phyloP scores from a whole-genome alignment of 2,329 filamentous ascomycete species.

The Colletotrichum endophyticum region DNA sequence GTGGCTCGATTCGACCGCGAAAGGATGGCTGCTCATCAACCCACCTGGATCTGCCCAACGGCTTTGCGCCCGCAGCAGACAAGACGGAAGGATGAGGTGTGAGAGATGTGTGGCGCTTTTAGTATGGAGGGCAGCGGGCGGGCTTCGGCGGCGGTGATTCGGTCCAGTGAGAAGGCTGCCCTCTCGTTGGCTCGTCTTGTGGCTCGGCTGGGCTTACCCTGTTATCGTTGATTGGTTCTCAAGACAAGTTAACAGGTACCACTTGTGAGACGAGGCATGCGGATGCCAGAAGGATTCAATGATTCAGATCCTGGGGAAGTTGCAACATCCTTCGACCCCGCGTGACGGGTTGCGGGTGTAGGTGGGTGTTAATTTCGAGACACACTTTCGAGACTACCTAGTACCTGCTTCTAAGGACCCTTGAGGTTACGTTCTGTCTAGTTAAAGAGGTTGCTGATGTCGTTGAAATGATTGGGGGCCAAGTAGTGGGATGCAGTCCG shows the following conservation, averaged over 20 bases:
- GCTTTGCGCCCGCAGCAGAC: not conserved
- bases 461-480: not conserved
- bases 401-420: not conserved
- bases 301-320: not conserved
- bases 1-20: not conserved
- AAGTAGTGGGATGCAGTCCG: not conserved
- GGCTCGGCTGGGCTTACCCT: not conserved
- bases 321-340: not conserved
- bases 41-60: not conserved
- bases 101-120: not conserved
- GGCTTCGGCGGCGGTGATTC: not conserved
- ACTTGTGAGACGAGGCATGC: not conserved
- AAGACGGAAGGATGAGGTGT: not conserved
- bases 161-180: not conserved
- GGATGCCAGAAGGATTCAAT: not conserved
- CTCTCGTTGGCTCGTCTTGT: not conserved
- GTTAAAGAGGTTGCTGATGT: not conserved
- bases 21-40: not conserved
- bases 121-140: not conserved
- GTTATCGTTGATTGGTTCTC: not conserved
- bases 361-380: not conserved
- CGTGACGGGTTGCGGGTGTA: not conserved
- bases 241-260: too few species aligned
- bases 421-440: not conserved
- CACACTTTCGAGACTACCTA: not conserved